A percentile compares a stretch with the other conserved stretches of the same genome.
phyloP scores from a whole-genome alignment of 202 grass and related monocot species.

The Panicum virgatum region DNA sequence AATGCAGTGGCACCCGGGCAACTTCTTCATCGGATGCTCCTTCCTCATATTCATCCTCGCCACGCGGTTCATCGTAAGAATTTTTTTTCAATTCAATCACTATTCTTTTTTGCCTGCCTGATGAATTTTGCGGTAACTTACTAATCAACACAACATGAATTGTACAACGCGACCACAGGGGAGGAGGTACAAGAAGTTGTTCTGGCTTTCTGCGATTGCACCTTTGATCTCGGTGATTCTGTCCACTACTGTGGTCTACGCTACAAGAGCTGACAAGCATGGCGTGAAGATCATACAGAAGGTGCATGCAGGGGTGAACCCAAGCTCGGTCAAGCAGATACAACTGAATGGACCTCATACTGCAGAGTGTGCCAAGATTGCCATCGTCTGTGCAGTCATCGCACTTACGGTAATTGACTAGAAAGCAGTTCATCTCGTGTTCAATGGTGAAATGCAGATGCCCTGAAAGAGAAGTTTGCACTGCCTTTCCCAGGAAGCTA shows the following conservation, averaged over 20 bases:
- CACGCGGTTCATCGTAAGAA: not conserved
- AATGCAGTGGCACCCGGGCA: too few species aligned
- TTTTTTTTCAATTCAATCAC: not conserved
- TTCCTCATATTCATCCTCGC: too few species aligned
- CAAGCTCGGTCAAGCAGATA: slow-evolving; percentile 62
- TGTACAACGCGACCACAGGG: slow-evolving; percentile 47
- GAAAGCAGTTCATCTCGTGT: not conserved
- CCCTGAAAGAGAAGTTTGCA: not conserved
- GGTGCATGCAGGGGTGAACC: slow-evolving; percentile 60
- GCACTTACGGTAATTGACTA: slow-evolving; percentile 67
- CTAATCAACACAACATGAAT: slow-evolving; percentile 17
- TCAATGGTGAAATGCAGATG: slow-evolving; percentile 15
- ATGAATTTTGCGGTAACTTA: not conserved
- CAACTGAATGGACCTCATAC: slow-evolving; percentile 48
- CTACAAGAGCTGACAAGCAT: slow-evolving; percentile 73
- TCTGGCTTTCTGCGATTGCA: slow-evolving; percentile 79
- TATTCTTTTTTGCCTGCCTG: not conserved
- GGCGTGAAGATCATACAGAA: slow-evolving; percentile 89
- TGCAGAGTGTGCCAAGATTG: slow-evolving; percentile 76
- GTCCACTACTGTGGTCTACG: slow-evolving; percentile 70
- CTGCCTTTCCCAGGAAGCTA: slow-evolving; percentile 72
- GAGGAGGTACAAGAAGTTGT: slow-evolving; percentile 77
- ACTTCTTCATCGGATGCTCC: too few species aligned
- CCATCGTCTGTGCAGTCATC: slow-evolving; percentile 75
- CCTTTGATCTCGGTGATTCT: slow-evolving; percentile 76